phyloP scores from a whole-genome alignment of 75 land plant genomes.

The Sequoiadendron giganteum region DNA sequence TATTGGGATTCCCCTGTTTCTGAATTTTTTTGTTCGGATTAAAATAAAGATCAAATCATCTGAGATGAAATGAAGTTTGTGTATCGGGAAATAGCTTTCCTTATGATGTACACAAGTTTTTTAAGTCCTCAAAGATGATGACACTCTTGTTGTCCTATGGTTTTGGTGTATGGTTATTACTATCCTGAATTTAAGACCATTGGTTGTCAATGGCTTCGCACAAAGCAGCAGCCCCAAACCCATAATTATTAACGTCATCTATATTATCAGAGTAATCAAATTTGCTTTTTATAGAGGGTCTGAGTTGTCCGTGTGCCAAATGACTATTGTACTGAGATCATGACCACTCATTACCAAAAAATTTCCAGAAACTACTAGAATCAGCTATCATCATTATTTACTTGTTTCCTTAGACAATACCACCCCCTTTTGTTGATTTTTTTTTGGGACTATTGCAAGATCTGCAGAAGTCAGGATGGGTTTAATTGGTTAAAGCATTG shows the following conservation, averaged over 20 bases:
- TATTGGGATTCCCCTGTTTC: not conserved
- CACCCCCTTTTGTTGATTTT: not conserved
- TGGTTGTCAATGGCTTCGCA: not conserved
- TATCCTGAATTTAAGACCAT: not conserved
- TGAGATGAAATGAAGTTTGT: not conserved
- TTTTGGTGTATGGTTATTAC: not conserved
- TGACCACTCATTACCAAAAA: not conserved
- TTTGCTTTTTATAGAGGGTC: not conserved
- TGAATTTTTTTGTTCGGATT: not conserved
- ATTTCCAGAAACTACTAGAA: not conserved
- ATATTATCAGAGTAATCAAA: not conserved
- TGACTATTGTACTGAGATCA: not conserved
- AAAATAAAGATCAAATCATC: not conserved
- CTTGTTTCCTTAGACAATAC: not conserved
- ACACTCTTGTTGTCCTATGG: not conserved
- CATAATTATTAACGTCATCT: not conserved
- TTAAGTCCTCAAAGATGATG: not conserved
- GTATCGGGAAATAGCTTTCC: not conserved
- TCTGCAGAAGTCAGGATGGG: not conserved
- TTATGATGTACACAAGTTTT: not conserved
- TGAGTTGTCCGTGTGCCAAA: not conserved
- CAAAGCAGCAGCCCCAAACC: not conserved
- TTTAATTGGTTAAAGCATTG: no score
- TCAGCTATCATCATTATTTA: not conserved
- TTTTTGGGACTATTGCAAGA: not conserved